Evolutionary conservation across 257 asterid genomes (phyloP), one percentile per base, ranked within the genome.

Genomic region (Fraxinus cuspidata): DNA sequence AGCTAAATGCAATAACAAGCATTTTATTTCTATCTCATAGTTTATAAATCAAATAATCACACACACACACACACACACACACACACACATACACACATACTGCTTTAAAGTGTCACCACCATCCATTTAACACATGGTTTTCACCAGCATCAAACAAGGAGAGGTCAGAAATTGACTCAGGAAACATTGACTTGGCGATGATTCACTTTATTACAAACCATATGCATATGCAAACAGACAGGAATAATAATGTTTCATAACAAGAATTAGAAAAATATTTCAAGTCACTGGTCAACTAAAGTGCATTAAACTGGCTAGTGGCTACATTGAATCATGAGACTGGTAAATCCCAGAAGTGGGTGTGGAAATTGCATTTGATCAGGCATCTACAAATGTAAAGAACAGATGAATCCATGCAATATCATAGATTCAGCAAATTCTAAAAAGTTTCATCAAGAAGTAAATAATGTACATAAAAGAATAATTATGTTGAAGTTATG

Each of bases 1-100:
- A 44, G 51, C 35, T 27, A 25, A 12, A 38, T 10, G 38, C n/a
- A 74, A 44, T 76, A 67, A 71, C 2, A 74, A 82, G 78, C 73
- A 79, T 74, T 13, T 72, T 53, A 74, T 25, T 21, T 18, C 53
- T 69, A 51, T 65, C 64, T 60, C 69, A 58, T 21, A 56, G 74
- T 31, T 70, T 76, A 77, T 38, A 35, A 35, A 7, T 35, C 38
- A 35, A 0, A 7, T 0, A 35, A 7, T 35, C 38, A 35, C 0
- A 7, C 2, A 37, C 11, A 37, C 11, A 37, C 42, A 37, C 11
- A 35, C 42, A 7, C 11, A 37, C 40, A 35, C 10, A 35, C 40
- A 29, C 31, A 29, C 2, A 29, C 2, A 29, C 2, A n/a, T n/a
- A n/a, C n/a, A n/a, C n/a, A 29, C 2, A 31, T 29, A 29, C 3